Conservation (phyloP, 2,329 filamentous ascomycete genomes). For the Raffaelea deltoideospora region DNA sequence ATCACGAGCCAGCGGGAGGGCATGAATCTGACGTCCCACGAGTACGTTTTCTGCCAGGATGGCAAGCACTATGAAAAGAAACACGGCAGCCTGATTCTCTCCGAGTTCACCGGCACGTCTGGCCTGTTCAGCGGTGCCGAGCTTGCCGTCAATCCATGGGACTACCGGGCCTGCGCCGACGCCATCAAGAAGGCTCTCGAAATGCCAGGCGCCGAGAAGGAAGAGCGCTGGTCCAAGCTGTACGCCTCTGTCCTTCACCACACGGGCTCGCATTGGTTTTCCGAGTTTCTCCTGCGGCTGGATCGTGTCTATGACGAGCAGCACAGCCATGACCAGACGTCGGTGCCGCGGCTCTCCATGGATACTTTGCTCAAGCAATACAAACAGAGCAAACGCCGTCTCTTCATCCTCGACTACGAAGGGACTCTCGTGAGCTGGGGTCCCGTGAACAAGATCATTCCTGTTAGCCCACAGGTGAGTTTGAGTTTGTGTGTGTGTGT, state of each 20-base stretch:
- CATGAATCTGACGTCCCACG: conserved; percentile 93
- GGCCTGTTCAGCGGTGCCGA: conserved; percentile 70
- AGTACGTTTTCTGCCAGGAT: conserved; percentile 88
- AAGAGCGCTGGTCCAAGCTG: conserved; percentile 57
- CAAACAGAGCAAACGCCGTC: conserved; percentile 44
- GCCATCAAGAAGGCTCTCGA: conserved; percentile 73
- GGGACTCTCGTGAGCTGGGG: conserved; percentile 83
- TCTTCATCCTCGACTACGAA: conserved; percentile 90
- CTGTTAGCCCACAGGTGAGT: conserved; percentile 60
- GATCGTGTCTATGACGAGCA: conserved; percentile 71
- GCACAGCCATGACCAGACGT: conserved; percentile 67
- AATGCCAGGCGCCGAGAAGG: conserved; percentile 62
- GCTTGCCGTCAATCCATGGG: conserved; percentile 86
- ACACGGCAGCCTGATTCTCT: conserved; percentile 78
- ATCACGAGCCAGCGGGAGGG: conserved; percentile 91
- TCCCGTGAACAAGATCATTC: conserved; percentile 67
- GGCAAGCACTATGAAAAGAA: conserved; percentile 60
- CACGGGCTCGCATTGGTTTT: conserved; percentile 76
- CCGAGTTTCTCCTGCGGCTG: conserved; percentile 55
- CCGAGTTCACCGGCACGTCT: conserved; percentile 87
- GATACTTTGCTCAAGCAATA: conserved; percentile 52
- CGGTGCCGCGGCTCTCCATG: conserved; percentile 71
- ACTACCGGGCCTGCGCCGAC: conserved; percentile 75
- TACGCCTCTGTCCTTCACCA: conserved; percentile 62
- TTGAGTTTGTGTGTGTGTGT: too few species aligned